A percentile compares a stretch with the other conserved stretches of the same genome.
Evolutionary conservation across 1,284 basidiomycete genomes (phyloP).

Genomic region (Sanghuangporus sanghuang): DNA sequence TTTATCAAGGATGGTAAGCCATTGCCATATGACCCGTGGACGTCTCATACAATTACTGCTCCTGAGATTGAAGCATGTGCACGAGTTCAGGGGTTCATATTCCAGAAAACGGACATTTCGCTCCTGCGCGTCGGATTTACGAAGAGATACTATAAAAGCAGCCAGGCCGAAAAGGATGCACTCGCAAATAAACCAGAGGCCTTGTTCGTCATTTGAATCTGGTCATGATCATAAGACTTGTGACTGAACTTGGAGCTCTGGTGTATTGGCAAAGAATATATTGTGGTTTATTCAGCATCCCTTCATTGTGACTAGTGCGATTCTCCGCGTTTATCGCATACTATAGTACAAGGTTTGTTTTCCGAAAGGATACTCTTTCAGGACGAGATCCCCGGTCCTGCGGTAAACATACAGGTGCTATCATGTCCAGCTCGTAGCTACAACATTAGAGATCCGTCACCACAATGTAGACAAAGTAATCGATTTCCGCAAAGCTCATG

Average conservation of each 20-base stretch:
- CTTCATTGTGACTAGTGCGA: too few species aligned
- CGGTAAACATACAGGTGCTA: too few species aligned
- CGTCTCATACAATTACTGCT: conserved; percentile 50
- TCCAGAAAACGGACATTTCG: conserved; percentile 56
- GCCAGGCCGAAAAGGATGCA: conserved; percentile 42
- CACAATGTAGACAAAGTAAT: too few species aligned
- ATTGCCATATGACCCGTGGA: conserved; percentile 64
- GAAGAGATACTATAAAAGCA: conserved; percentile 45
- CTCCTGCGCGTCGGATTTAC: conserved; percentile 64
- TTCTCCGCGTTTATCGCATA: too few species aligned
- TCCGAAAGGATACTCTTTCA: too few species aligned
- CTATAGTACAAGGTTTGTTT: too few species aligned
- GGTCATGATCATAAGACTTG: background rate
- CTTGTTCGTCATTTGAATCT: conserved; percentile 36
- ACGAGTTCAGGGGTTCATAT: conserved; percentile 51
- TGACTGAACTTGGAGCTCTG: background rate
- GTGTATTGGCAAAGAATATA: background rate
- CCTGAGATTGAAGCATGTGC: conserved; percentile 58
- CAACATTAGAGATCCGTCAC: too few species aligned
- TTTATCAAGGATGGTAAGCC: conserved; percentile 37
- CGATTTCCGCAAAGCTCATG: too few species aligned
- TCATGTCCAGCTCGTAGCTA: too few species aligned
- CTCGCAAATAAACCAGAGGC: conserved; percentile 42
- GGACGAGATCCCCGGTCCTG: too few species aligned
- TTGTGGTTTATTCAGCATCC: too few species aligned